These are phyloP conservation scores for Trypanosoma melophagium DNA, from an alignment of 208 protist species.

Conservation along the genomic window DNA sequence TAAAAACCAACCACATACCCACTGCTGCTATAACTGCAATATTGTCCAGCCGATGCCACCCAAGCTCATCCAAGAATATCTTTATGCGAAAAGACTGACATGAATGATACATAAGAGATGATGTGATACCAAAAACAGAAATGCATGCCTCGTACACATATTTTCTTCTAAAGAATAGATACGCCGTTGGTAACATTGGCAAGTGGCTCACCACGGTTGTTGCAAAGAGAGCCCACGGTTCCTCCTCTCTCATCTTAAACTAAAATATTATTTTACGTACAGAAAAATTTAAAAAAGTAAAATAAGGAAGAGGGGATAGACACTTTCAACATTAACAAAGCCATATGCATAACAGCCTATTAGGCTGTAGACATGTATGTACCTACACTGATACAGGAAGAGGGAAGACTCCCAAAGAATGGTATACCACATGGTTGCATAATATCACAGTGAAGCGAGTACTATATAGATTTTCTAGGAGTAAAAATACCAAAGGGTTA, in stretches of 20 bases:
- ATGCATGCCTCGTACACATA: conserved; percentile 58
- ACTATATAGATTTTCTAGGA: not conserved
- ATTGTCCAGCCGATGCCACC: conserved; percentile 84
- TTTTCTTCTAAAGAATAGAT: conserved; percentile 43
- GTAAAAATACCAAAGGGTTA: not conserved
- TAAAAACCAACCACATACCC: conserved; percentile 52
- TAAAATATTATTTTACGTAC: not conserved
- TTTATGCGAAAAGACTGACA: conserved; percentile 48
- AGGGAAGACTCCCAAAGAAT: too few species aligned
- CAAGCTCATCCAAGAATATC: conserved; percentile 58
- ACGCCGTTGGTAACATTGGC: conserved; percentile 45
- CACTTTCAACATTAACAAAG: too few species aligned
- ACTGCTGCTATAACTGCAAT: conserved; percentile 49
- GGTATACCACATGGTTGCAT: too few species aligned
- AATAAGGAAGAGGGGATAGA: not conserved
- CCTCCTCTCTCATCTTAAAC: not conserved
- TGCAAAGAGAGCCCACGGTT: conserved; percentile 9
- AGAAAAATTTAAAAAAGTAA: not conserved
- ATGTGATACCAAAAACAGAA: conserved; percentile 46
- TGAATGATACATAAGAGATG: conserved; percentile 80
- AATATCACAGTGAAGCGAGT: not conserved
- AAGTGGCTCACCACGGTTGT: conserved; percentile 74
- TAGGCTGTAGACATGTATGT: too few species aligned
- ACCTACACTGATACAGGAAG: too few species aligned
- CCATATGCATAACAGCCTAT: too few species aligned